phyloP scores from a whole-genome alignment of 306 rosid genomes.

The Urtica urens region DNA sequence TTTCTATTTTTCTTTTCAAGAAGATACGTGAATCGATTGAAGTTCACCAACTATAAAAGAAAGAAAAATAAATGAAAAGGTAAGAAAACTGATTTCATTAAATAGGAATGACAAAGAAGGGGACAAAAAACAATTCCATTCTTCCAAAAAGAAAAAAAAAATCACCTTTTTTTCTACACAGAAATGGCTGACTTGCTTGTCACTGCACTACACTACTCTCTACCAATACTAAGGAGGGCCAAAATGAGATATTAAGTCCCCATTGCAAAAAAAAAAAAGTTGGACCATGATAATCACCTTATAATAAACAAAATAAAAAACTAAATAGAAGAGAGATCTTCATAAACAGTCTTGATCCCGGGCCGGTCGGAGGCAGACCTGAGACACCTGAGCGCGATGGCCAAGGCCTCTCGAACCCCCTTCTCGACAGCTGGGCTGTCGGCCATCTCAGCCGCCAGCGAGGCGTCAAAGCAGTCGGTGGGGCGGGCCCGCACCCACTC shows the following conservation, averaged over 20 bases:
- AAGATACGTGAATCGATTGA: no score
- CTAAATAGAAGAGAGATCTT: conserved; percentile 92
- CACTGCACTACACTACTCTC: not conserved
- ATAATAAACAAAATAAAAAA: conserved; percentile 7
- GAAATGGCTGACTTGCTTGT: no score
- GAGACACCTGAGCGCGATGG: conserved; percentile 68
- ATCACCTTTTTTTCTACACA: no score
- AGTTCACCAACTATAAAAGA: no score
- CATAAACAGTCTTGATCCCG: conserved; percentile 88
- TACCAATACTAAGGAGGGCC: conserved; percentile 13
- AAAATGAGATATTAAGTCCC: conserved; percentile 65
- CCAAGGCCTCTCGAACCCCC: conserved; percentile 90
- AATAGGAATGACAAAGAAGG: no score
- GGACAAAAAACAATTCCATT: no score
- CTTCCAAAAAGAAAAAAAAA: no score
- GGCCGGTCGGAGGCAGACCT: conserved; percentile 78
- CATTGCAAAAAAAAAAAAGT: conserved; percentile 18
- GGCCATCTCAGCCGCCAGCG: conserved; percentile 46
- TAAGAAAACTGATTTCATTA: no score
- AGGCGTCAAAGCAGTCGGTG: conserved; percentile 72
- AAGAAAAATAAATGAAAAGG: no score
- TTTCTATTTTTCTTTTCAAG: no score
- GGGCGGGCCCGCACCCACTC: conserved; percentile 81
- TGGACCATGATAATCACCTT: conserved; percentile 18
- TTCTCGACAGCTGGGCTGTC: conserved; percentile 60